These are phyloP conservation scores for Tylopilus sp. DNA, from an alignment of 768 basidiomycete species.

Conservation along the genomic window DNA sequence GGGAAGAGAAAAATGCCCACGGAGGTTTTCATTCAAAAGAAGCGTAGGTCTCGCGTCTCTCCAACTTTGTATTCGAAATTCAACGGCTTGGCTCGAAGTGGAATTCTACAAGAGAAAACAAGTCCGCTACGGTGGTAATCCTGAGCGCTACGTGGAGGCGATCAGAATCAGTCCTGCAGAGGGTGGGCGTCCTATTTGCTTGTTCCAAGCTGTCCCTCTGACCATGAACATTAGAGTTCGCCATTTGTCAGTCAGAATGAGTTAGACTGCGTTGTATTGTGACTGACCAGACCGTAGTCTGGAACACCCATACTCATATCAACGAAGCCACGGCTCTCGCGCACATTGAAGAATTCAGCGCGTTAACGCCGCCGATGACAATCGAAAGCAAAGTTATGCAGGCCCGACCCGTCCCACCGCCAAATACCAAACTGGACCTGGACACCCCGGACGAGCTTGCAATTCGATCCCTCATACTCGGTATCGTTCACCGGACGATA, in stretches of 20 bases:
- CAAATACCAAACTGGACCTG: slow-evolving; percentile 35
- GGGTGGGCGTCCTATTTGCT: slow-evolving; percentile 39
- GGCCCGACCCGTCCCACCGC: background rate
- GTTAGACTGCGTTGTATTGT: background rate
- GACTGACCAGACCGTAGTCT: slow-evolving; percentile 44
- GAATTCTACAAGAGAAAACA: slow-evolving; percentile 75
- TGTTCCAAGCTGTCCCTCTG: background rate
- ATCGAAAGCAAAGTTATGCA: slow-evolving; percentile 31
- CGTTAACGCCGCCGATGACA: slow-evolving; percentile 44
- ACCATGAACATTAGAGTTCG: slow-evolving; percentile 48
- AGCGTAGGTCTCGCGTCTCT: slow-evolving; percentile 42
- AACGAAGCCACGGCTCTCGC: slow-evolving; percentile 47
- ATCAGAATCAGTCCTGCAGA: slow-evolving; percentile 70
- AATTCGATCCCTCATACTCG: slow-evolving; percentile 64
- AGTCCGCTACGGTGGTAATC: slow-evolving; percentile 47
- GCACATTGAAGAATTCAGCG: slow-evolving; percentile 54
- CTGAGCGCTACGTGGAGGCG: slow-evolving; percentile 46
- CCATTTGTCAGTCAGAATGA: slow-evolving; percentile 51
- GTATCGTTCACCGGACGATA: slow-evolving; percentile 59
- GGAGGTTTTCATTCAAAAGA: slow-evolving; percentile 76
- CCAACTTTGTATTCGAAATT: background rate
- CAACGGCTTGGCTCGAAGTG: slow-evolving; percentile 40
- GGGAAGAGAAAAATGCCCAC: slow-evolving; percentile 70
- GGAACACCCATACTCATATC: slow-evolving; percentile 74
- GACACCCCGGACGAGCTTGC: slow-evolving; percentile 73